A percentile compares a stretch with the other conserved stretches of the same genome.
Conservation (phyloP, 2,329 filamentous ascomycete genomes). For the Trichoderma sp. region DNA sequence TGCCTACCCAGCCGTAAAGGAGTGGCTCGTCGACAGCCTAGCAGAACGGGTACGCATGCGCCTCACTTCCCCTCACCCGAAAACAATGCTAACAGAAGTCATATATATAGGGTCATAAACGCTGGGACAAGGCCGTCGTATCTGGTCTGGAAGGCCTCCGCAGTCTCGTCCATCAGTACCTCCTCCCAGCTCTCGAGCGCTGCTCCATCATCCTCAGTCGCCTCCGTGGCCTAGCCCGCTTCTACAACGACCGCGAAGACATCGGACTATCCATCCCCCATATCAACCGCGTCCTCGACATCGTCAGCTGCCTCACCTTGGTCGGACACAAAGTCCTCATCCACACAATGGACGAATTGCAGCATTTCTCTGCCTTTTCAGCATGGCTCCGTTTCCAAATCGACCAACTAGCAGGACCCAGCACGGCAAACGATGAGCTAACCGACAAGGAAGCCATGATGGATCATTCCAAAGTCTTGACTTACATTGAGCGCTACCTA, state of each 20-base stretch:
- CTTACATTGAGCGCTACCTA: slow-evolving; percentile 74
- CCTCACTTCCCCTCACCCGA: slow-evolving; percentile 58
- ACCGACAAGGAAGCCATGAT: slow-evolving; percentile 75
- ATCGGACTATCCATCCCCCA: slow-evolving; percentile 65
- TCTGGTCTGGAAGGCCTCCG: slow-evolving; percentile 76
- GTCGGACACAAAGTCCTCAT: slow-evolving; percentile 71
- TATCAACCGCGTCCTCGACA: slow-evolving; percentile 65
- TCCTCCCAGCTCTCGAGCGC: slow-evolving; percentile 83
- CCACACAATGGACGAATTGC: slow-evolving; percentile 71
- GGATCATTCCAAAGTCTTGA: slow-evolving; percentile 68
- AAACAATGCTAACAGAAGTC: slow-evolving; percentile 35
- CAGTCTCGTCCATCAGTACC: slow-evolving; percentile 77
- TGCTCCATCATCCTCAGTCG: slow-evolving; percentile 78
- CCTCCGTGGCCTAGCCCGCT: slow-evolving; percentile 78
- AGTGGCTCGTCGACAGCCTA: slow-evolving; percentile 86
- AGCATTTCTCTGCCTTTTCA: slow-evolving; percentile 75
- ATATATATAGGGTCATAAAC: slow-evolving; percentile 72
- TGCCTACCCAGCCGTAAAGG: slow-evolving; percentile 69
- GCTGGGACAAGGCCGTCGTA: slow-evolving; percentile 87
- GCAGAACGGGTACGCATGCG: slow-evolving; percentile 64
- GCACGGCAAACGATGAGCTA: slow-evolving; percentile 64
- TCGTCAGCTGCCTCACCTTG: slow-evolving; percentile 71
- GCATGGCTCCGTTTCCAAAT: slow-evolving; percentile 83
- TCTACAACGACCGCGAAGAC: slow-evolving; percentile 64
- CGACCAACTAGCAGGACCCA: slow-evolving; percentile 67